Conservation (phyloP, 805 yeast genomes). For the Maudiozyma pseudohumilis region DNA sequence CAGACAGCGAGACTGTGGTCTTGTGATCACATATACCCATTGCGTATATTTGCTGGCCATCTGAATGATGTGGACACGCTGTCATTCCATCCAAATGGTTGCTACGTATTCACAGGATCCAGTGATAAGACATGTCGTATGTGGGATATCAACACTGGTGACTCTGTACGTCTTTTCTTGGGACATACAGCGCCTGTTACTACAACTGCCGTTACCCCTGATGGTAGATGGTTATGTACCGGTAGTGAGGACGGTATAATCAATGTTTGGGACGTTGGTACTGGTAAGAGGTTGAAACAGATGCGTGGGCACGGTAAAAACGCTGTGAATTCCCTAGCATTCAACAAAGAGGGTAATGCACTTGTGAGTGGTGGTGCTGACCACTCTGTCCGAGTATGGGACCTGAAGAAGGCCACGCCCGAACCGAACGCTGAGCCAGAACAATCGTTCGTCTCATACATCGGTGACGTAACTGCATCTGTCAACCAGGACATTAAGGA, state of each 20-base stretch:
- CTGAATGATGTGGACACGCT: slow-evolving; percentile 92
- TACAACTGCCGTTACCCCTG: slow-evolving; percentile 83
- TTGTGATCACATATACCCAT: slow-evolving; percentile 92
- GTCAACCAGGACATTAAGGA: slow-evolving; percentile 34
- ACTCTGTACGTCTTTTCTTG: slow-evolving; percentile 80
- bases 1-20: slow-evolving; percentile 98
- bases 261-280: slow-evolving; percentile 88
- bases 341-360: slow-evolving; percentile 80
- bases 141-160: slow-evolving; percentile 94
- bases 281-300: slow-evolving; percentile 77
- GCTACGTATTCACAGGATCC: slow-evolving; percentile 90
- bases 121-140: slow-evolving; percentile 91
- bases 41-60: slow-evolving; percentile 95
- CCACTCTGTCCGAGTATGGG: slow-evolving; percentile 92
- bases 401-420: slow-evolving; percentile 71
- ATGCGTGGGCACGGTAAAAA: slow-evolving; percentile 93
- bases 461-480: slow-evolving; percentile 27
- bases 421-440: slow-evolving; percentile 77
- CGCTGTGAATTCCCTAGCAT: slow-evolving; percentile 74
- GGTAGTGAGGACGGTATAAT: slow-evolving; percentile 90
- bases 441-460: slow-evolving; percentile 38
- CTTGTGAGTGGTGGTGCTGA: slow-evolving; percentile 90
- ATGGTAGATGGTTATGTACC: slow-evolving; percentile 92
- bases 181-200: slow-evolving; percentile 90
- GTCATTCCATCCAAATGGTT: slow-evolving; percentile 91